A percentile compares a stretch with the other conserved stretches of the same genome.
Conservation (phyloP, 78 protist genomes). For the Polysphondylium violaceum region DNA sequence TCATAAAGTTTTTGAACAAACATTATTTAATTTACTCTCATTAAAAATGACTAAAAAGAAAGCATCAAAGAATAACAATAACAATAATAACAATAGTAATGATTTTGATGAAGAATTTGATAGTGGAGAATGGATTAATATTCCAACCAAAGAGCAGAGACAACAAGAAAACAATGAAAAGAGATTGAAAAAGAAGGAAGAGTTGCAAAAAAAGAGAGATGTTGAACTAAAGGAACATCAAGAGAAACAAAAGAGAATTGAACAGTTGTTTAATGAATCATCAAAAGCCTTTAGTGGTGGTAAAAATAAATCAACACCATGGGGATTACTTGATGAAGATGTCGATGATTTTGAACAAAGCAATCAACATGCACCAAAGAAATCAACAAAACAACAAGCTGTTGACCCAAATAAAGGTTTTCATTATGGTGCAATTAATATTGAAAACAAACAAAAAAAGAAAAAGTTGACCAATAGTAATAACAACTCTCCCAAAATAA, state of each 20-base stretch:
- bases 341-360: conserved; percentile 13
- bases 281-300: conserved; percentile 29
- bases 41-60: conserved; percentile 17
- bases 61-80: neutral
- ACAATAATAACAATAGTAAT: conserved; percentile 8
- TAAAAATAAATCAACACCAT: neutral
- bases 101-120: conserved; percentile 8
- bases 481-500: too few species aligned
- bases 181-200: conserved; percentile 11
- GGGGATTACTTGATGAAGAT: conserved; percentile 56
- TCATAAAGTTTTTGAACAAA: too few species aligned
- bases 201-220: conserved; percentile 24
- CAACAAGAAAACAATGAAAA: neutral
- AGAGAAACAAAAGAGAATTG: conserved; percentile 48
- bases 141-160: conserved; percentile 37
- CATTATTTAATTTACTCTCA: too few species aligned
- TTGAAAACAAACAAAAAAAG: neutral
- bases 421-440: neutral
- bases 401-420: conserved; percentile 19
- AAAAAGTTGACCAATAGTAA: neutral
- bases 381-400: neutral
- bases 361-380: neutral
- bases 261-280: conserved; percentile 32
- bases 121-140: conserved; percentile 29
- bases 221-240: conserved; percentile 21